Evolutionary conservation across 2,329 filamentous ascomycete genomes (phyloP), one percentile per base, ranked within the genome.

Genomic region (Botrytis elliptica): DNA sequence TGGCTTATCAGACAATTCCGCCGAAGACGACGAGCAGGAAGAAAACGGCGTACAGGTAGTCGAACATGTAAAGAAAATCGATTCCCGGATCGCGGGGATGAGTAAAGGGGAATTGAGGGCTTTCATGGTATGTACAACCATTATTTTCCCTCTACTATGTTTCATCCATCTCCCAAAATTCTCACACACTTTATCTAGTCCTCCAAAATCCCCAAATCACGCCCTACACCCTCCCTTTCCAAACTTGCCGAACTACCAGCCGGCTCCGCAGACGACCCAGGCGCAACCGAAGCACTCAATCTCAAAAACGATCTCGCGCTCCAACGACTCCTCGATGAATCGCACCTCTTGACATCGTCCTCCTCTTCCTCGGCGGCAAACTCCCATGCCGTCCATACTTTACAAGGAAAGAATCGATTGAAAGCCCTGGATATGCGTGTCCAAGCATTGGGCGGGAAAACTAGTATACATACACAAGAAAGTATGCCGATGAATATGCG

Each of bases 281-380:
- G 87, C 70, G 86, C 86, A 76, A 88, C 88, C 29, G 90, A 92
- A 80, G 82, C 85, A 38, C 82, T 85, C 18, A 92, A 97, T 75
- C 87, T 98, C 29, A 94, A 95, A 81, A 95, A 98, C 82, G 96
- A 98, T 82, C 90, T 97, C 71, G 95, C 93, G 57, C 90, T 99
- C 22, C 95, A 98, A 82, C 91, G 94, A 65, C 90, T 99, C 59
- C 89, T 99, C 74, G 88, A 91, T 78, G 96, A 99, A 86, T 98
- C 95, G 0, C 94, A 97, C 83, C 91, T 98, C 75, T 90, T 98
- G 73, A 88, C 90, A 66, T 85, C 88, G 0, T 85, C 71, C 3
- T 49, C 71, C 16, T 49, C 70, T 12, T n/a, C 18, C 22, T 38
- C n/a, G 0, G 33, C 12, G 1, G 18, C 66, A 3, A 71, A 67